Evolutionary conservation across 495 filamentous ascomycete genomes (phyloP), one percentile per base, ranked within the genome.

Genomic region (Aspergillus heteromorphus): DNA sequence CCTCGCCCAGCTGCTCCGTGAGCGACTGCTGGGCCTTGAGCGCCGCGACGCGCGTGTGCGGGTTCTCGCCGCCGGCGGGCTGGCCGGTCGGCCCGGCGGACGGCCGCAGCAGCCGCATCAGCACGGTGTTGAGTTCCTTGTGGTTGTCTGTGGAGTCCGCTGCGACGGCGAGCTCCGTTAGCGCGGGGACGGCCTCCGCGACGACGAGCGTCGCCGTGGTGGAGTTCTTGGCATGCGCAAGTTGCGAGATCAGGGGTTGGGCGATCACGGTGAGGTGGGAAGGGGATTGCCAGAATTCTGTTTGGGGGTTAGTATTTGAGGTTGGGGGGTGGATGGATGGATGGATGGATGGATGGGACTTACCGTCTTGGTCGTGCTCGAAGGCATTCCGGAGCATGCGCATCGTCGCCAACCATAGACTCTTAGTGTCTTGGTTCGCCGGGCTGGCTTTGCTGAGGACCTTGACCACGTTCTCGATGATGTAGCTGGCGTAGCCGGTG

Each of bases 281-380:
- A 8, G 93, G 92, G 2, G 87, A 82, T 79, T 95, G 90, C 91
- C 91, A 97, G 89, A 76, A 92, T 84, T 78, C 77, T 79, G 31
- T 0, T 3, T n/a, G 9, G 30, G 11, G n/a, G n/a, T n/a, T n/a
- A n/a, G n/a, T n/a, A n/a, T n/a, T 50, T 63, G 64, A 54, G 58
- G 53, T 21, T 21, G 40, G 21, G 34, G 40, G 21, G 34, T 49
- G 20, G 14, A 4, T 20, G 9, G 45, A 17, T 31, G n/a, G 18
- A 19, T 41, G 7, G 20, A 20, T 2, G 19, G 19, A 19, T 9
- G 1, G 11, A 27, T n/a, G 49, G 11, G 25, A 21, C 66, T 20
- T 72, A 82, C 79, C 80, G 59, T 86, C 82, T 68, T 85, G 79
- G 65, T 97, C 93, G 62, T 93, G 82, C 64, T 87, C 78, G 59